phyloP scores from a whole-genome alignment of 306 rosid species.

The Prunus salicina region DNA sequence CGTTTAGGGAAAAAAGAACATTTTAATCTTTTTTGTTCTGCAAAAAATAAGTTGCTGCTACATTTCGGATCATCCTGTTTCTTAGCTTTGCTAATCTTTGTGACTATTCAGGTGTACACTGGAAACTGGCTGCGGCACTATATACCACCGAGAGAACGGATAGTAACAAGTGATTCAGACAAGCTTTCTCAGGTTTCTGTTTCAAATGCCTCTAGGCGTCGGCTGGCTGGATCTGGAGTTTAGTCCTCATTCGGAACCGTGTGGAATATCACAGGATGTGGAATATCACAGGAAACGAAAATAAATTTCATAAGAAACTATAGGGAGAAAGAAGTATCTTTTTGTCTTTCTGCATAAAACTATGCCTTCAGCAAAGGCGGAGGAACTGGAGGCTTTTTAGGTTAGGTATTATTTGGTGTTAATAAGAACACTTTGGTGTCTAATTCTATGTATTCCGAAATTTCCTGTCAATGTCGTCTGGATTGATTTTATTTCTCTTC shows the following conservation, averaged over 20 bases:
- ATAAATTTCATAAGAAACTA: background rate
- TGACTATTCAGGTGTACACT: constrained; percentile 57
- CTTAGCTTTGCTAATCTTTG: constrained; percentile 5
- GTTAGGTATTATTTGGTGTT: background rate
- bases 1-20: too few relatives aligned
- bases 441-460: background rate
- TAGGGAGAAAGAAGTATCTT: background rate
- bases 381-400: background rate
- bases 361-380: background rate
- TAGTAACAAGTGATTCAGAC: constrained; percentile 43
- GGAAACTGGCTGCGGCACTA: constrained; percentile 85
- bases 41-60: background rate
- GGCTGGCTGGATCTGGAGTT: constrained; percentile 64
- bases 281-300: constrained; percentile 13
- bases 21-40: too few relatives aligned
- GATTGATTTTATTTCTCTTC: background rate
- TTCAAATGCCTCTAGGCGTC: constrained; percentile 79
- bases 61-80: background rate
- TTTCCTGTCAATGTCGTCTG: background rate
- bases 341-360: background rate
- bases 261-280: background rate
- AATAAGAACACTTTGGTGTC: constrained; percentile 6
- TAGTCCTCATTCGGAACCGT: constrained; percentile 21
- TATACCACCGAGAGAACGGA: constrained; percentile 49
- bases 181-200: constrained; percentile 66